These are phyloP conservation scores for Hypocreales sp. DNA, from an alignment of 2,329 filamentous ascomycete genomes.

Conservation along the genomic window DNA sequence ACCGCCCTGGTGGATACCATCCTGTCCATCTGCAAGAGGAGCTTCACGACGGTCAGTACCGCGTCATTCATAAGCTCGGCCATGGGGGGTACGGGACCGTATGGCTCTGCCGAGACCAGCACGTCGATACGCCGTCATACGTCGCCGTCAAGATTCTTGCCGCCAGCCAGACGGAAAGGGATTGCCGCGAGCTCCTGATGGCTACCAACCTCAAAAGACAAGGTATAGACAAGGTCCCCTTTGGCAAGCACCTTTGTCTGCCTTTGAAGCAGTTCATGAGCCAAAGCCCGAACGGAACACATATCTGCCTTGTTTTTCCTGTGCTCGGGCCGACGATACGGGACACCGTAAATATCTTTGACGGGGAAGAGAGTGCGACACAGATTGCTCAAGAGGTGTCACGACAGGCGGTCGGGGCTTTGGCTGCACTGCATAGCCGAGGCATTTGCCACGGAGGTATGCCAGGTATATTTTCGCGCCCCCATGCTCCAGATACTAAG, in stretches of 20 bases:
- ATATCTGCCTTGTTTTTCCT: neutral
- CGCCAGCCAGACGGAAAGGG: neutral
- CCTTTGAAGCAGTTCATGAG: neutral
- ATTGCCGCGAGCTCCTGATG: neutral
- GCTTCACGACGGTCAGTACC: slow-evolving; percentile 8
- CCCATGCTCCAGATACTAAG: neutral
- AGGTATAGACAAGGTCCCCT: neutral
- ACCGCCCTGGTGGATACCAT: slow-evolving; percentile 7
- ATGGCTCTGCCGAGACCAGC: slow-evolving; percentile 1
- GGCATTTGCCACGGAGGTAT: neutral
- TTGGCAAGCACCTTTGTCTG: neutral
- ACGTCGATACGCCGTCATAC: slow-evolving; percentile 1
- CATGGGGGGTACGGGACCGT: neutral
- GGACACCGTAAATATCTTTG: neutral
- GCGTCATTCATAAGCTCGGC: slow-evolving; percentile 8
- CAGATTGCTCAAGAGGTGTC: neutral
- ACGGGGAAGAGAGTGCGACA: too few relatives aligned
- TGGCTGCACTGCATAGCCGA: neutral
- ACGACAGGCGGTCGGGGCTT: neutral
- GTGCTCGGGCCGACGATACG: neutral
- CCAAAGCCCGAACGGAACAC: neutral
- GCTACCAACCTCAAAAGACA: neutral
- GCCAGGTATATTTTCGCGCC: neutral
- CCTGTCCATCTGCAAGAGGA: slow-evolving; percentile 8
- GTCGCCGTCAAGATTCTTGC: slow-evolving; percentile 1